Base-by-base conservation (phyloP, 805 yeast genomes). In the Saturnispora ahearnii region DNA sequence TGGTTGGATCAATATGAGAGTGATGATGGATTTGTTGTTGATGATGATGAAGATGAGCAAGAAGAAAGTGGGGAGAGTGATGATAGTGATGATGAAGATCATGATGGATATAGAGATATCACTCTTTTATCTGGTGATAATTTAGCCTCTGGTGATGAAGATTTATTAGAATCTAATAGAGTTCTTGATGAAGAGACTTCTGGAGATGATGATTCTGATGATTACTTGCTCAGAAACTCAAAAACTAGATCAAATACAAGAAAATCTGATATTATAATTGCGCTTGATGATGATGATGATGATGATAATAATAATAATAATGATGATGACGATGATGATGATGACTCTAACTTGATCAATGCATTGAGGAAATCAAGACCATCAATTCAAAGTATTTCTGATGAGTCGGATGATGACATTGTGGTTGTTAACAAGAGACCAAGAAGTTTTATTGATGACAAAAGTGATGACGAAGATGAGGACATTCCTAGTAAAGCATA, bases 11-110 rank as follows among this genome's bases (percentile, higher is more conserved):
- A 21, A 6, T 51, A 53, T 41, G 56, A 51, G 13, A 50, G 53
- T 32, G 55, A 53, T 48, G 53, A 51, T 37, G 53, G 57, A n/a
- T 52, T 53, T 29, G 53, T 51, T 5, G 56, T 51, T 1, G 49
- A 46, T 24, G 54, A 53, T 21, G 52, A 50, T n/a, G 55, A 53
- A 5, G 48, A 45, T 4, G 50, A 48, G n/a, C 46, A 49, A 5
- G 44, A 24, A 42, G 45, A 15, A 5, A 15, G 33, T 26, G 49
- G 22, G 13, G 32, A 37, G 4, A 18, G 31, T 40, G 44, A 22
- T 11, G 44, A 21, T 12, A 29, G 24, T n/a, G 52, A 48, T 6
- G 40, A 44, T 10, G 44, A 40, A 24, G 41, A 21, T 6, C 37
- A 40, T 10, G 43, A 40, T 10, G 43, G 38, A 11, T 28, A 45